These are phyloP conservation scores for Microdochium paspali DNA, from an alignment of 2,329 filamentous ascomycete species.

Conservation along the genomic window DNA sequence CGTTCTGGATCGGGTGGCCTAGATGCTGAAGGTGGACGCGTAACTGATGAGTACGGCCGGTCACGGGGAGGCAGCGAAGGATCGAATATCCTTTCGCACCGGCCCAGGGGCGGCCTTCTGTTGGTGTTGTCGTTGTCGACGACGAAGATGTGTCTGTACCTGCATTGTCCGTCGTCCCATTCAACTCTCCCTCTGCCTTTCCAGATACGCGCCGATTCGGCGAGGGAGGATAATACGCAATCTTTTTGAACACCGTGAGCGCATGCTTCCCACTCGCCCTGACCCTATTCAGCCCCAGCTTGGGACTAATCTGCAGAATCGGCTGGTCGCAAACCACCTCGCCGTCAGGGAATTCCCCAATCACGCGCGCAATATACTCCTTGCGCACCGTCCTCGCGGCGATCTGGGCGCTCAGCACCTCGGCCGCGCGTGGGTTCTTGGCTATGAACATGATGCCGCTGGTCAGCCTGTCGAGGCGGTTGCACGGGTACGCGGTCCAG, in stretches of 20 bases:
- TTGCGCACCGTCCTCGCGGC: constrained; percentile 77
- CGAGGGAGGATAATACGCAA: constrained; percentile 74
- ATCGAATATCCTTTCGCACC: constrained; percentile 80
- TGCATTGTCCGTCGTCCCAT: no score
- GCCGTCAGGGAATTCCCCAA: constrained; percentile 83
- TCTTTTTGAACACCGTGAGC: constrained; percentile 78
- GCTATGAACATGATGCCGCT: constrained; percentile 98
- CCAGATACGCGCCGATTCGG: no score
- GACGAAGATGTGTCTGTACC: no score
- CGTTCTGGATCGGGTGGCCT: constrained; percentile 91
- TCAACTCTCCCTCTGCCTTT: no score
- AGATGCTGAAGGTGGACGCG: constrained; percentile 91
- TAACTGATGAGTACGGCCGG: constrained; percentile 89
- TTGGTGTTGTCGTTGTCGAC: not conserved
- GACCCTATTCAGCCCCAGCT: constrained; percentile 89
- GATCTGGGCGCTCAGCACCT: constrained; percentile 68
- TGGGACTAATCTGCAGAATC: constrained; percentile 88
- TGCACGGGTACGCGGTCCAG: constrained; percentile 63
- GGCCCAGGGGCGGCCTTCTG: constrained; percentile 26
- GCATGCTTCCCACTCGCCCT: constrained; percentile 86
- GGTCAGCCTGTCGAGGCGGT: constrained; percentile 86
- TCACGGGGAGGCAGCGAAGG: constrained; percentile 86
- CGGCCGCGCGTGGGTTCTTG: constrained; percentile 74
- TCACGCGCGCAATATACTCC: constrained; percentile 88
- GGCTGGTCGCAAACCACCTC: constrained; percentile 90